These are phyloP conservation scores for Yamagishiella unicocca DNA, from an alignment of 139 green algal genomes.

Conservation along the genomic window DNA sequence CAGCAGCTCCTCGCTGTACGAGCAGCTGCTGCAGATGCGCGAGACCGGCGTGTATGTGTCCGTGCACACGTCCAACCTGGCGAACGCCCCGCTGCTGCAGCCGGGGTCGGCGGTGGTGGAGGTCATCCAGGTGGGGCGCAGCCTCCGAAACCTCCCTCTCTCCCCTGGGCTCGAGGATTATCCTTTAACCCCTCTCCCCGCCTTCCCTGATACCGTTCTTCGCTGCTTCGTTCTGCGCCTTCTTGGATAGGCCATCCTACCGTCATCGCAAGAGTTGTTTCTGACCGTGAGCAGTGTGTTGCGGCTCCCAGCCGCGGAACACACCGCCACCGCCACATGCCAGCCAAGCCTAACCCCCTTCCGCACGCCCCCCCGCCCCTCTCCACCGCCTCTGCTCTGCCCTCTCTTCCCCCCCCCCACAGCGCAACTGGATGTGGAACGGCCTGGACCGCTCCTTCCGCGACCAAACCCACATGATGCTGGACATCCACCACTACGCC, in stretches of 20 bases:
- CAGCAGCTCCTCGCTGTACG: constrained; percentile 69
- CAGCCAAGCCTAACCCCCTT: not conserved
- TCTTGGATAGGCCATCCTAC: too few relatives aligned
- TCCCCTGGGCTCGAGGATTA: too few relatives aligned
- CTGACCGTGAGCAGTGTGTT: too few relatives aligned
- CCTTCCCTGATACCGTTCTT: too few relatives aligned
- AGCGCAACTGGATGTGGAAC: constrained; percentile 89
- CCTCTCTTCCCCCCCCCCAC: constrained; percentile 1
- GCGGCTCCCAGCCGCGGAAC: too few relatives aligned
- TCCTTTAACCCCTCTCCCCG: too few relatives aligned
- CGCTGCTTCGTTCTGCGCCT: too few relatives aligned
- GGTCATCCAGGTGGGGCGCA: constrained; percentile 78
- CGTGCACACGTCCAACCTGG: constrained; percentile 89
- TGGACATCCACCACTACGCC: constrained; percentile 91
- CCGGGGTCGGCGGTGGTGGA: constrained; percentile 84
- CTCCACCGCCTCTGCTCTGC: not conserved
- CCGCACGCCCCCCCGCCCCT: not conserved
- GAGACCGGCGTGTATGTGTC: constrained; percentile 82
- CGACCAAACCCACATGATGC: constrained; percentile 81
- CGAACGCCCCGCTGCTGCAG: constrained; percentile 87
- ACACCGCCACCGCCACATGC: too few relatives aligned
- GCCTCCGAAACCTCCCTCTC: too few relatives aligned
- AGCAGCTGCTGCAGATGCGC: constrained; percentile 85
- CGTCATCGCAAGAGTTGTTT: too few relatives aligned
- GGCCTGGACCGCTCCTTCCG: constrained; percentile 66